Conservation (phyloP, 805 yeast genomes). For the Metschnikowia picachoensis region DNA sequence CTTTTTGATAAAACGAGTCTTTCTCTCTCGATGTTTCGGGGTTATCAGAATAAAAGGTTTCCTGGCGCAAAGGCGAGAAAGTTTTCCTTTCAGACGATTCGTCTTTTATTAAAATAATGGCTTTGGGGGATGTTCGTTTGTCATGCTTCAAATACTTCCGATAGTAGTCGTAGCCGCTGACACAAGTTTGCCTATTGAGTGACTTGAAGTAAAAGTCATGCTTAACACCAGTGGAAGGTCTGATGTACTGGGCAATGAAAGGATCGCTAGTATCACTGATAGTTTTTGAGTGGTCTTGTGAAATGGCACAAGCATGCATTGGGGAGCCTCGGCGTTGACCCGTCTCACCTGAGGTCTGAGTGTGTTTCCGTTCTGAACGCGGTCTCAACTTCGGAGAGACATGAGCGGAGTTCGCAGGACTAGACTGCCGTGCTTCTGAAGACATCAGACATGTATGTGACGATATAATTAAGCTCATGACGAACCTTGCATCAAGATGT, state of each 20-base stretch:
- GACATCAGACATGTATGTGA: slow-evolving; percentile 12
- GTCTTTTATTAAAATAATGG: background rate
- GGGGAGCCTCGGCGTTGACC: background rate
- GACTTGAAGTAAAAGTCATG: slow-evolving; percentile 13
- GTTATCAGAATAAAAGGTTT: background rate
- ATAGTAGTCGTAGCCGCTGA: slow-evolving; percentile 15
- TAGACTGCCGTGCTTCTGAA: slow-evolving; percentile 5
- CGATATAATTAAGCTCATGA: slow-evolving; percentile 14
- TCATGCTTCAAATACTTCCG: slow-evolving; percentile 13
- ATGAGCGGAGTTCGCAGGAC: slow-evolving; percentile 4
- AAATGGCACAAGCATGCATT: background rate
- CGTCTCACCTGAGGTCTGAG: background rate
- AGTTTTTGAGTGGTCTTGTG: no score
- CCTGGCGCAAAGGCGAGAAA: slow-evolving; percentile 6
- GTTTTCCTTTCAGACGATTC: background rate
- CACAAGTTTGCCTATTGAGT: slow-evolving; percentile 11
- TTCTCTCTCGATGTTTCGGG: background rate
- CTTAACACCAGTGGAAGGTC: slow-evolving; percentile 10
- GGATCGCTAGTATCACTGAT: slow-evolving; percentile 8
- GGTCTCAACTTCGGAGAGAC: slow-evolving; percentile 5
- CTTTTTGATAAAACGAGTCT: slow-evolving; percentile 1
- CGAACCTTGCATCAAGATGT: slow-evolving; percentile 1
- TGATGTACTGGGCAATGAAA: slow-evolving; percentile 17
- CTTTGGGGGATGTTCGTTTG: background rate
- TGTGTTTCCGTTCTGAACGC: background rate